Evolutionary conservation across 331 rosid species (phyloP), one percentile per base, ranked within the genome.

Genomic region (Quercus phellos): DNA sequence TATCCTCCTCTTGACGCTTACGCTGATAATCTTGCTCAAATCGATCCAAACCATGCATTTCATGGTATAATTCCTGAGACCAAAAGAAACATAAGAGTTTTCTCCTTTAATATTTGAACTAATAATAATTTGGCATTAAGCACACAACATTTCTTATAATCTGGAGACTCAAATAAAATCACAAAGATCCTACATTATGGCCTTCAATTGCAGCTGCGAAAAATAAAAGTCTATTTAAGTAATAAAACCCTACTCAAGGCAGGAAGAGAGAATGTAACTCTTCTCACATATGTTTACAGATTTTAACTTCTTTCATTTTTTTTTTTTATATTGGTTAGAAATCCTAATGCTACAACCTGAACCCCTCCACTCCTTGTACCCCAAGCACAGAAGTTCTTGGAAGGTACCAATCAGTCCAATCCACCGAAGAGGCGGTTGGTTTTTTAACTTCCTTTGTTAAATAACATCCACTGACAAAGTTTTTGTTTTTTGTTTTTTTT

Each of bases 41-140:
- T 78, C 90, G 82, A 78, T 86, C 90, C 86, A 92, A 77, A 9
- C 89, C 89, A 83, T 92, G 95, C 64, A 85, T 79, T 70, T 92
- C 97, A 53, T 92, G 92, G 85, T 92, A 92, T 79, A 92, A 81
- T 75, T 92, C 95, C 95, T 92, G 86, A 32, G 10, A 19, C 72
- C 84, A 86, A 32, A 75, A 34, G 38, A 77, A 51, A 16, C 38
- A 74, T 50, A 17, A 69, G 26, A 55, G 13, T 51, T 59, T 34
- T 2, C 43, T 55, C 72, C 64, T 63, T 22, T 24, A 67, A 21
- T 55, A 43, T 64, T 46, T 26, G 9, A 66, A 14, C 56, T 21
- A 60, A 51, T 51, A 70, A 67, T 17, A 26, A 26, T 10, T 46
- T 46, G 16, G 17, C 53, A 12, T 17, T 42, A 42, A 18, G 55